Evolutionary conservation across 495 filamentous ascomycete species (phyloP), one percentile per base, ranked within the genome.

Genomic region (Penicillium taxi): DNA sequence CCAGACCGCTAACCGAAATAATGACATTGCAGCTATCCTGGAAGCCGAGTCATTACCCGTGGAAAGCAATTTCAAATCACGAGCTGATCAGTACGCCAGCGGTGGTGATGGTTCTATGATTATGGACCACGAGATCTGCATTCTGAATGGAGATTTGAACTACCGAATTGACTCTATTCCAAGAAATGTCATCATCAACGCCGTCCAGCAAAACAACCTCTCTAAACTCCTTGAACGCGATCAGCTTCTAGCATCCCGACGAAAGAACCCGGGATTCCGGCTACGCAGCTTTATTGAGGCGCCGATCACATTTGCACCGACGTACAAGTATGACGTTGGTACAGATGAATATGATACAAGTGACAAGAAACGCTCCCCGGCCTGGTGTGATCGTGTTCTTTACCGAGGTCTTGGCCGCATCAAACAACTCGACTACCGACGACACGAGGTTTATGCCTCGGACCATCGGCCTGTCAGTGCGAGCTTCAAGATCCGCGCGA

Each of bases 91-190:
- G 44, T 98, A 82, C 52, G 75, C 86, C 9, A 81, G 85, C 17
- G 91, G 91, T 22, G 91, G 91, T 11, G 91, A 98, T 52, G 91
- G 91, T 7, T 82, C 80, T 15, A 93, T 96, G 88, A 83, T 98
- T 32, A 74, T 96, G 33, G 91, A 98, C 48, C 90, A 98, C 49
- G 91, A 98, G 58, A 81, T 96, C 13, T 98, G 91, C 52, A 79
- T 98, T 33, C 61, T 96, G 13, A 96, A 96, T 53, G 91, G 91
- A 12, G 91, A 98, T 53, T 75, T 98, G 27, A 98, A 98, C 58
- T 98, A 98, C 62, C 88, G 91, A 26, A 96, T 98, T 50, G 91
- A 98, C 58, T 81, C 87, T n/a, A 94, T 96, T 72, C 80, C 82
- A 13, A 82, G 91, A 7, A 84, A 96, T 50, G 83, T 84, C 6